Evolutionary conservation across 305 asterid genomes (phyloP).

Genomic region (Fraxinus latifolia): DNA sequence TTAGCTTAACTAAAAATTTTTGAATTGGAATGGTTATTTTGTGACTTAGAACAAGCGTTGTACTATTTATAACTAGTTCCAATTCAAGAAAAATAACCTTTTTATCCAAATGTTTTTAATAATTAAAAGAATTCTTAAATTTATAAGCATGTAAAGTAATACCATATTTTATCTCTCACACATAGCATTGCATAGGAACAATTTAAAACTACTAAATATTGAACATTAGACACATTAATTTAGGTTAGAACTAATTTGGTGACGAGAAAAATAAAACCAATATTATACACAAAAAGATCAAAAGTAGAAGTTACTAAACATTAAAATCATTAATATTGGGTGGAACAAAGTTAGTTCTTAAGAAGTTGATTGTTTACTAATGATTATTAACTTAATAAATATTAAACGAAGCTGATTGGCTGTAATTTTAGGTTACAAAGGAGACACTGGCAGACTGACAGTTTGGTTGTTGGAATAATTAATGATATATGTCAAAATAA

Average conservation of each 20-base stretch:
- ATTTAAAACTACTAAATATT: neutral
- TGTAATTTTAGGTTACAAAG: neutral
- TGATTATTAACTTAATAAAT: neutral
- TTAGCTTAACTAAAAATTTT: neutral
- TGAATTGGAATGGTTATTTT: neutral
- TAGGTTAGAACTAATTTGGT: neutral
- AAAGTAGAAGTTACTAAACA: neutral
- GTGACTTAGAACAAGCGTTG: neutral
- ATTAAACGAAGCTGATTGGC: neutral
- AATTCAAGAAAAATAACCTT: constrained; percentile 1
- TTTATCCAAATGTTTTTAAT: neutral
- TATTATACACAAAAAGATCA: neutral
- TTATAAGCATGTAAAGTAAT: neutral
- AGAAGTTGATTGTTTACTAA: neutral
- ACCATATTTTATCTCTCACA: neutral
- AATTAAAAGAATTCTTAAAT: neutral
- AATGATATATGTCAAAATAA: neutral
- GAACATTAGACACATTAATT: neutral
- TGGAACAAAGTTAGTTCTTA: neutral
- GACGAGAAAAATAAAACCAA: neutral
- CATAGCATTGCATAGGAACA: neutral
- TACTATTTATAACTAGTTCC: neutral
- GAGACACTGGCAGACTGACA: neutral
- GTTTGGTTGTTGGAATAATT: neutral
- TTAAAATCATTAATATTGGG: neutral